Evolutionary conservation across 192 early-diverging fungal species (phyloP), one percentile per base, ranked within the genome.

Genomic region (Mortierella hygrophila): DNA sequence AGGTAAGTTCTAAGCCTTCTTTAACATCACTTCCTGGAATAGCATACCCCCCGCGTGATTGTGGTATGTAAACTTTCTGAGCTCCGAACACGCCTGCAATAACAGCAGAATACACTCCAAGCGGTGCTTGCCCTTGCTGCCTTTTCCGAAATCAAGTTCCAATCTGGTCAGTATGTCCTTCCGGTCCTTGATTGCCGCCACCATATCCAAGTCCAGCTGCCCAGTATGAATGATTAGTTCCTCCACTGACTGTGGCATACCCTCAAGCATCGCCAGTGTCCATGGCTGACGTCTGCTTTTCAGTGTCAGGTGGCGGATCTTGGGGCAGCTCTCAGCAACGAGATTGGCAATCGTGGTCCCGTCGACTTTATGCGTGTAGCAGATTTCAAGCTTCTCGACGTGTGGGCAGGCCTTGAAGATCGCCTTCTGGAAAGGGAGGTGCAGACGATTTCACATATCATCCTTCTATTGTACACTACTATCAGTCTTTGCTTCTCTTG

Each of bases 1-100:
- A 10, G 55, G 55, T 0, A 57, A 10, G 23, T 57, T 57, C 55
- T n/a, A 57, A 8, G 85, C 82, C 20, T 85, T 81, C 18, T 79
- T 78, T 8, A 44, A 32, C 77, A 90, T 90, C 23, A 90, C 70
- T 32, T 88, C 82, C 60, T 88, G 82, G 79, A 90, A 90, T 54
- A 88, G 72, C 75, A 20, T 74, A 4, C n/a, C 55, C 55, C 7
- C n/a, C 10, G 55, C 55, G 23, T 57, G 55, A 23, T 57, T 57
- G n/a, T 57, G 55, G 55, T 57, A 57, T 9, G 55, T 10, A 10
- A 57, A 57, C n/a, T 57, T n/a, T 4, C n/a, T 15, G 55, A 57
- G 55, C n/a, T 57, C n/a, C 16, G 23, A 18, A 18, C 55, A 57
- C 55, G 13, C n/a, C 16, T 23, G 6, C 55, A 57, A 57, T 0